These are phyloP conservation scores for Diaporthe eres DNA, from an alignment of 2,329 filamentous ascomycete genomes.

Conservation along the genomic window DNA sequence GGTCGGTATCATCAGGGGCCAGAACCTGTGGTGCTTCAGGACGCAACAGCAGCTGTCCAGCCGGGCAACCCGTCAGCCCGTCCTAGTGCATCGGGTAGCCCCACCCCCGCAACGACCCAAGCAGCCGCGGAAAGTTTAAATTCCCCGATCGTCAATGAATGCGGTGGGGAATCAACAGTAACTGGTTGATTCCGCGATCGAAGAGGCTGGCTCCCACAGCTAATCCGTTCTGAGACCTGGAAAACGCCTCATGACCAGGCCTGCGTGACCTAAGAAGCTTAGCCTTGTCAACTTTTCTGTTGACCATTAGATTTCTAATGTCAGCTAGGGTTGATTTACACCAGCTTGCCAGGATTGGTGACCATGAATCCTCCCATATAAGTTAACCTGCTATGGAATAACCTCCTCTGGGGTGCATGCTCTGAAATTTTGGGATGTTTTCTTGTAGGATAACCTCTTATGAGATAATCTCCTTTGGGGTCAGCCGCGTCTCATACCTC, in stretches of 20 bases:
- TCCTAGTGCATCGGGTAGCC: constrained; percentile 6
- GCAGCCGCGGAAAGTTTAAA: constrained; percentile 3
- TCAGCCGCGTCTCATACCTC: too few relatives aligned
- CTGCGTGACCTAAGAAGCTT: background rate
- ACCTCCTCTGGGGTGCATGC: too few relatives aligned
- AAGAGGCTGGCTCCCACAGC: background rate
- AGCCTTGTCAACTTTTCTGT: background rate
- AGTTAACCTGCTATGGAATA: too few relatives aligned
- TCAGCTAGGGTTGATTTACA: background rate
- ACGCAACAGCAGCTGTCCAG: background rate
- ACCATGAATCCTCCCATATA: too few relatives aligned
- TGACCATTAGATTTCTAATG: background rate
- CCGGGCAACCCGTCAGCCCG: background rate
- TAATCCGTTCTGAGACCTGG: background rate
- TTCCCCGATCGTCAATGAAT: background rate
- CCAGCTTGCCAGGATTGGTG: background rate
- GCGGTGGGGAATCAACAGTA: background rate
- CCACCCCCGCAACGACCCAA: constrained; percentile 26
- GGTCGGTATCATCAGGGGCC: background rate
- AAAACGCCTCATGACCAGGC: background rate
- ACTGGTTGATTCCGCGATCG: background rate
- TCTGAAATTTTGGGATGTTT: too few relatives aligned
- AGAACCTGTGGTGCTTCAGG: background rate
- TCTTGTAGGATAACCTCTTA: too few relatives aligned
- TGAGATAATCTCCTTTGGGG: too few relatives aligned